Conservation (phyloP, 2,329 filamentous ascomycete genomes). For the Xylaria sp. region DNA sequence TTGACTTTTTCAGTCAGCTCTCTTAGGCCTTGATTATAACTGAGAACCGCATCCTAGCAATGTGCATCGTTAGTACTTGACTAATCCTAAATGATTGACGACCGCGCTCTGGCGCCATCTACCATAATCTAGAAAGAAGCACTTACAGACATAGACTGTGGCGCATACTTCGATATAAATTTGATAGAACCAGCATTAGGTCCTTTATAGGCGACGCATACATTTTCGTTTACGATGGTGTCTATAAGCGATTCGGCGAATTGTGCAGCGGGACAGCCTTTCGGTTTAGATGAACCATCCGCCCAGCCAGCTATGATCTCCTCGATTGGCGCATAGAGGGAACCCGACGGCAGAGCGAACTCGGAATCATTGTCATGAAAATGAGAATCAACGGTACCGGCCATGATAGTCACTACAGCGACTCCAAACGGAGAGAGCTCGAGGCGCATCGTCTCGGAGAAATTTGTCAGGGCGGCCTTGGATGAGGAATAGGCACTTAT, state of each 20-base stretch:
- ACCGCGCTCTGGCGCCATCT: too few species aligned
- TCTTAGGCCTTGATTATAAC: too few species aligned
- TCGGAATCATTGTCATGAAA: neutral
- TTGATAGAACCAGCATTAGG: neutral
- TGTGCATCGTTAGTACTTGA: too few species aligned
- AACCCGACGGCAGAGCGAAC: neutral
- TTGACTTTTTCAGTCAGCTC: too few species aligned
- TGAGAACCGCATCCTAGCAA: too few species aligned
- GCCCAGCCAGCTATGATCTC: conserved; percentile 9
- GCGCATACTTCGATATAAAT: too few species aligned
- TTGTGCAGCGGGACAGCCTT: neutral
- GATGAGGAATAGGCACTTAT: neutral
- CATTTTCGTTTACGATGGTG: neutral
- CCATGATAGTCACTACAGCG: conserved; percentile 4
- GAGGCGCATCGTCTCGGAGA: neutral
- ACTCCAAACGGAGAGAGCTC: conserved; percentile 15
- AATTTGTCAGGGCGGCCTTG: conserved; percentile 1
- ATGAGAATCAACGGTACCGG: neutral
- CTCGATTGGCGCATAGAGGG: neutral
- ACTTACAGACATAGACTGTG: too few species aligned
- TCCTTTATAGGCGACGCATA: neutral
- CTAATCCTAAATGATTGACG: too few species aligned
- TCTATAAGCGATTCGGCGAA: neutral
- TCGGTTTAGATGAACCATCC: neutral
- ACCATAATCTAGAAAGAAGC: too few species aligned